phyloP scores from a whole-genome alignment of 140 eudicot genomes.

The Bidens hawaiensis region DNA sequence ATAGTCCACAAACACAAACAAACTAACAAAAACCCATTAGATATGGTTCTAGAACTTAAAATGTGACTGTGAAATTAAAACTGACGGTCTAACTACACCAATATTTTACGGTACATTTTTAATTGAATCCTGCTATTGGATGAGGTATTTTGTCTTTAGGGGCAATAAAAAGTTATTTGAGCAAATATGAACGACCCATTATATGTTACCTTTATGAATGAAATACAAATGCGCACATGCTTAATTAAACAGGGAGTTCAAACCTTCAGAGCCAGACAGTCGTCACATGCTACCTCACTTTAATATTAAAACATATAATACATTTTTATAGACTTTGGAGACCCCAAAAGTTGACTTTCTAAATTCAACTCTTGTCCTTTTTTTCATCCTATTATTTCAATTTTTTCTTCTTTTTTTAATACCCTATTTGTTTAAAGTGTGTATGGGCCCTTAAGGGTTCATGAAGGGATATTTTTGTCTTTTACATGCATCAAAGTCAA shows the following conservation, averaged over 20 bases:
- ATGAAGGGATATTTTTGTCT: conserved; percentile 23
- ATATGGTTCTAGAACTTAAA: no score
- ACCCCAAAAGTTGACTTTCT: conserved; percentile 40
- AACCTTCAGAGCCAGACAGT: not conserved
- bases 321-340: conserved; percentile 27
- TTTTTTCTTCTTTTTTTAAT: not conserved
- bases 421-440: not conserved
- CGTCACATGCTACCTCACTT: conserved; percentile 7
- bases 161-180: not conserved
- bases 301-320: not conserved
- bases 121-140: not conserved
- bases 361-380: conserved; percentile 25
- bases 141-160: not conserved
- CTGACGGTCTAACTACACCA: no score
- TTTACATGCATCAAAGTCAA: not conserved
- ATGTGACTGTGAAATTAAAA: no score
- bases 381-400: not conserved
- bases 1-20: no score
- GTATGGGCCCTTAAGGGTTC: conserved; percentile 12
- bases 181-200: not conserved
- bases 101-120: no score
- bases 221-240: not conserved
- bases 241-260: not conserved
- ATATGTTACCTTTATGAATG: not conserved
- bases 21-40: no score